Evolutionary conservation across 768 basidiomycete species (phyloP), one percentile per base, ranked within the genome.

Genomic region (Boletus sp.): DNA sequence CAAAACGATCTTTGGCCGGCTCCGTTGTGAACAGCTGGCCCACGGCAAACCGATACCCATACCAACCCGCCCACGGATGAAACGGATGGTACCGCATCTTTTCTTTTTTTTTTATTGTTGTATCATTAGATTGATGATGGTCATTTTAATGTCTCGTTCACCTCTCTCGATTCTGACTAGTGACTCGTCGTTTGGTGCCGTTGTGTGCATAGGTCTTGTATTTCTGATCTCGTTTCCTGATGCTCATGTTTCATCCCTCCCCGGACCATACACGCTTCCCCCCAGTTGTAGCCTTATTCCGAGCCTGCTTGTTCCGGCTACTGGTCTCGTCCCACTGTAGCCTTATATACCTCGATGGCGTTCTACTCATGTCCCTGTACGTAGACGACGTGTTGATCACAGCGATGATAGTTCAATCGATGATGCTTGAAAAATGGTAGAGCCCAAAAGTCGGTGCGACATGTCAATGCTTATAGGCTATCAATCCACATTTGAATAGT

Each of bases 191-290:
- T 17, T 29, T 50, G 7, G 5, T 25, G 10, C 30, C 11, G 2
- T n/a, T 25, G 25, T 51, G 50, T 51, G 27, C 38, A 53, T 53
- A 53, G 2, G 17, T 30, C 29, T 40, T 53, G 35, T 48, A 38
- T 50, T 51, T 21, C 44, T 19, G 33, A 10, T 34, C 8, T 4
- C 10, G 34, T 15, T 37, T 48, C 10, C 15, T 15, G 29, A 2
- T 13, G n/a, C 19, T 33, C 32, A 33, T 33, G 13, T 9, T 15
- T 25, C 15, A 14, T 10, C 2, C 5, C 39, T n/a, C 9, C n/a
- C 11, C 19, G n/a, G n/a, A n/a, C n/a, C 39, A 25, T 41, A 19
- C 49, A 33, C 23, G 21, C n/a, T n/a, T n/a, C n/a, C 8, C 13
- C 25, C 10, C 33, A 34, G 23, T 21, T 45, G 50, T 45, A 51